Base-by-base conservation (phyloP, 805 yeast species). In the Kazachstania martiniae region DNA sequence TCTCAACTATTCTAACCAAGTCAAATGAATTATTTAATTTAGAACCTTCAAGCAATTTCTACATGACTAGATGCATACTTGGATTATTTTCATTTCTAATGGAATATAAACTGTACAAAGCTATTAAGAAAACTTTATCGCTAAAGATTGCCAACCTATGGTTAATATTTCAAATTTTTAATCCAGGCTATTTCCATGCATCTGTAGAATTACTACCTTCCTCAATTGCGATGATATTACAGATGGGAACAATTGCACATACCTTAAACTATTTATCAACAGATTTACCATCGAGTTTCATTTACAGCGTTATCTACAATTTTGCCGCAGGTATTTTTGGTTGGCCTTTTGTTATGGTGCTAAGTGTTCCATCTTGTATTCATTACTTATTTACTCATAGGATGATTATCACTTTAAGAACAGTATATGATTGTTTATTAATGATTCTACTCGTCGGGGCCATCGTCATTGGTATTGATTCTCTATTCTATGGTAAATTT, bases 101-200 rank as follows among this genome's bases (percentile, higher is more conserved):
- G 26, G 96, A 89, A 57, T 44, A 66, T 31, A 61, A 57, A 21
- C 23, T 53, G 12, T 42, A 35, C 28, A 33, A 31, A 15, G 59
- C 53, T 25, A 44, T 55, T 7, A 30, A 41, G 8, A 25, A 25
- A 12, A 33, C 48, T 3, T 31, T 55, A 19, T 50, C 58, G 5
- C 13, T 34, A 17, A 29, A 39, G 7, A 44, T 71, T 9, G 77
- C 82, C 1, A 62, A 59, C 32, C 68, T 77, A 69, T 86, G 75
- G 61, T 45, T 81, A 17, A 44, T 78, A n/a, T 70, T 77, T 41
- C 70, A 74, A 21, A 54, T 74, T 4, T 53, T 75, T 14, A 68
- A 78, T 9, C 78, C 95, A 0, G 97, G 95, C 1, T 75, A 85
- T 79, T 73, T 81, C 25, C 95, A 85, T 55, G 91, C 95, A 1